phyloP scores from a whole-genome alignment of 805 yeast genomes.

The Maudiozyma barnettii region DNA sequence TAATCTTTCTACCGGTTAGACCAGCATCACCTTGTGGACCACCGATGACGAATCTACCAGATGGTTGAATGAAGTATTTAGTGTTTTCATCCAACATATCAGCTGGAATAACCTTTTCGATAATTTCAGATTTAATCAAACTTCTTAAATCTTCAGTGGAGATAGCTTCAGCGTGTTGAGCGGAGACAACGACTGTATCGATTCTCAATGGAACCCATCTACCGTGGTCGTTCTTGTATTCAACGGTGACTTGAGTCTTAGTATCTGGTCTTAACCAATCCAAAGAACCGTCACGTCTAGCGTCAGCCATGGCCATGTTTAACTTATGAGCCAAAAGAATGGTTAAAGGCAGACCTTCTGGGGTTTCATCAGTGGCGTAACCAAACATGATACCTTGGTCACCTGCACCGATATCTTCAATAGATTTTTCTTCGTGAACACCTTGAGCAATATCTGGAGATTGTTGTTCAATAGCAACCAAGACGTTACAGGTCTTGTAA shows the following conservation, averaged over 20 bases:
- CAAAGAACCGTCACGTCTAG: conserved; percentile 91
- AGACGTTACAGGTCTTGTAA: conserved; percentile 97
- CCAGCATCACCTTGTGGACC: conserved; percentile 99
- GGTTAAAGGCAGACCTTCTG: conserved; percentile 93
- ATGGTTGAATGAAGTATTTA: conserved; percentile 96
- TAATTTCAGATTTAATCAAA: conserved; percentile 66
- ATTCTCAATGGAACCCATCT: conserved; percentile 94
- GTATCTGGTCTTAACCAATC: conserved; percentile 99
- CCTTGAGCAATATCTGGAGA: conserved; percentile 99
- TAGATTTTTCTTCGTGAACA: conserved; percentile 89
- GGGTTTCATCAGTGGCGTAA: conserved; percentile 98
- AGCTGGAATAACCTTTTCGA: conserved; percentile 88
- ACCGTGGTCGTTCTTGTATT: conserved; percentile 89
- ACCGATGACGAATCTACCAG: conserved; percentile 99
- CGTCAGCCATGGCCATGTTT: conserved; percentile 92
- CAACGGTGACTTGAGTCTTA: conserved; percentile 98
- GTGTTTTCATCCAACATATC: conserved; percentile 89
- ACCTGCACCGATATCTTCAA: conserved; percentile 99
- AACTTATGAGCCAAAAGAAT: conserved; percentile 89
- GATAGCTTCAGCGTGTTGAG: conserved; percentile 96
- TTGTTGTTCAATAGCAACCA: conserved; percentile 98
- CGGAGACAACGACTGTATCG: conserved; percentile 93
- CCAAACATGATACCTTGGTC: conserved; percentile 99
- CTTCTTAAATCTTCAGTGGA: conserved; percentile 85
- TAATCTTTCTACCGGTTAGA: conserved; percentile 98